These are phyloP conservation scores for Scheffersomyces ergatensis DNA, from an alignment of 805 yeast genomes.

Conservation along the genomic window DNA sequence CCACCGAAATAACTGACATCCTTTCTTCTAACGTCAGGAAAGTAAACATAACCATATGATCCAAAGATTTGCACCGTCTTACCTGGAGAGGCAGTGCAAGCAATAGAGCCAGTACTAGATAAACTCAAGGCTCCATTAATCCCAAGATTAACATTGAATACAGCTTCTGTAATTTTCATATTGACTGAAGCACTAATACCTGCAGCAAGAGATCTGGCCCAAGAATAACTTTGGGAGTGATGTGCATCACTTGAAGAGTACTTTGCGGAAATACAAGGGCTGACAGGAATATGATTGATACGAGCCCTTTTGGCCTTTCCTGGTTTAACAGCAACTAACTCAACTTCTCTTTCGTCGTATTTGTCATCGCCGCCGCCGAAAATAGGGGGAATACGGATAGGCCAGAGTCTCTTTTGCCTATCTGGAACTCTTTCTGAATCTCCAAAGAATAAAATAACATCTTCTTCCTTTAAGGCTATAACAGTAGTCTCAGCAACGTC, in stretches of 20 bases:
- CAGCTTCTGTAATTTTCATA: slow-evolving; percentile 3
- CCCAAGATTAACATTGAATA: slow-evolving; percentile 4
- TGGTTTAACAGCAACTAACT: slow-evolving; percentile 16
- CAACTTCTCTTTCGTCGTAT: slow-evolving; percentile 7
- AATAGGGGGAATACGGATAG: too few relatives aligned
- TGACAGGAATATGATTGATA: slow-evolving; percentile 12
- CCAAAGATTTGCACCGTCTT: slow-evolving; percentile 16
- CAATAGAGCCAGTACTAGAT: slow-evolving; percentile 12
- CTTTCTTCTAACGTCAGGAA: slow-evolving; percentile 13
- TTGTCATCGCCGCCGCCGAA: background rate
- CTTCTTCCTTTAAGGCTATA: background rate
- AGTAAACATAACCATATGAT: slow-evolving; percentile 9
- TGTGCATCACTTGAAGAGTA: slow-evolving; percentile 14
- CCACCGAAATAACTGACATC: slow-evolving; percentile 2
- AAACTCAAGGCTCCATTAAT: slow-evolving; percentile 8
- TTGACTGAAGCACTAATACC: background rate
- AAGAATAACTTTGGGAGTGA: slow-evolving; percentile 8
- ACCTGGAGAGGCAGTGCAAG: slow-evolving; percentile 15
- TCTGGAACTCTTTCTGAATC: background rate
- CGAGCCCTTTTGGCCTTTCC: slow-evolving; percentile 7
- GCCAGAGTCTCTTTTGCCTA: background rate
- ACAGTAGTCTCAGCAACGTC: background rate
- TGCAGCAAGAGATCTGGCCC: background rate
- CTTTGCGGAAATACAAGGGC: slow-evolving; percentile 14
- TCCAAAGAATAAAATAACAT: background rate